phyloP scores from a whole-genome alignment of 208 protist species.

The Crithidia brevicula region DNA sequence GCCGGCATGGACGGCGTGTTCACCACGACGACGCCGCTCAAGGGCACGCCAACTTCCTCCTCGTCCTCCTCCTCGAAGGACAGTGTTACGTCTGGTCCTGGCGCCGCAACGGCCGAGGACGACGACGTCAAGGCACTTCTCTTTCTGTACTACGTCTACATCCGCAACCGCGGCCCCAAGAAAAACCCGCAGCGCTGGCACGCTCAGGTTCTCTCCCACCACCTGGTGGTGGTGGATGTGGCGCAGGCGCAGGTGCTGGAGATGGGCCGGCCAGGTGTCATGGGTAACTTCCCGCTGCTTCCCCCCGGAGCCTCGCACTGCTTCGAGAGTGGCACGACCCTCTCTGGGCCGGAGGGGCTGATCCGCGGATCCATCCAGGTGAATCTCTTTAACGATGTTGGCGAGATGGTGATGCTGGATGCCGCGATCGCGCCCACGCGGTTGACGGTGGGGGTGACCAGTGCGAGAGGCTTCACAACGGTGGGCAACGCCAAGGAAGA shows the following conservation, averaged over 20 bases:
- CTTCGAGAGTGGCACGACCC: slow-evolving; percentile 71
- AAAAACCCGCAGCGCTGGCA: slow-evolving; percentile 77
- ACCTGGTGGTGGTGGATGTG: slow-evolving; percentile 71
- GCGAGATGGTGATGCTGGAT: slow-evolving; percentile 72
- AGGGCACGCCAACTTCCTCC: background rate
- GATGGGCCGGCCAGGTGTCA: slow-evolving; percentile 71
- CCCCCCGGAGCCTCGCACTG: slow-evolving; percentile 78
- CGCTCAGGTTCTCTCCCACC: slow-evolving; percentile 79
- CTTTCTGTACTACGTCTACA: slow-evolving; percentile 84
- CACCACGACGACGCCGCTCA: slow-evolving; percentile 27
- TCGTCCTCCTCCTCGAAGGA: background rate
- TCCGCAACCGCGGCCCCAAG: slow-evolving; percentile 63
- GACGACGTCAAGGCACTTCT: slow-evolving; percentile 39
- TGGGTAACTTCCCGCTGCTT: slow-evolving; percentile 78
- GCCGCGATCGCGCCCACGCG: slow-evolving; percentile 72
- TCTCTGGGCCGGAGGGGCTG: slow-evolving; percentile 59
- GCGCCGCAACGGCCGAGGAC: slow-evolving; percentile 4
- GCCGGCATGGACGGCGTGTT: slow-evolving; percentile 7
- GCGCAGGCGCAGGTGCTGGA: slow-evolving; percentile 53
- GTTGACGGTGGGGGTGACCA: slow-evolving; percentile 43
- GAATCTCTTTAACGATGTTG: slow-evolving; percentile 73
- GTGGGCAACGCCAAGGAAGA: slow-evolving; percentile 23
- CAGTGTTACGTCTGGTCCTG: background rate
- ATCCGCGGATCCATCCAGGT: slow-evolving; percentile 88
- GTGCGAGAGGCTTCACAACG: slow-evolving; percentile 16